phyloP scores from a whole-genome alignment of 768 basidiomycete species.

The Boletus eberwhitei region DNA sequence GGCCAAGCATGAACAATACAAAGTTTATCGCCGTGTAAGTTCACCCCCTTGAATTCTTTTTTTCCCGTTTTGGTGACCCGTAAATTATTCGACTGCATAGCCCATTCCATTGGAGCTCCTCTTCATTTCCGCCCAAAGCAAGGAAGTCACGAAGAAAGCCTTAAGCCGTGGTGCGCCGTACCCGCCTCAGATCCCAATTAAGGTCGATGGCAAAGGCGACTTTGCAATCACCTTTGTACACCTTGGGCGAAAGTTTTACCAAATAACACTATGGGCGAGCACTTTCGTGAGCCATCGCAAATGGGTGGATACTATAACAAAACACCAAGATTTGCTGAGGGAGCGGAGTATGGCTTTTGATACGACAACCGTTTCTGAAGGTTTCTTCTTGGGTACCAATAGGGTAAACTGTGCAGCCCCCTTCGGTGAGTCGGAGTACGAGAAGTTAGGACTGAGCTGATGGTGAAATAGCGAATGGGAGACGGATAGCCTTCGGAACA shows the following conservation, averaged over 20 bases:
- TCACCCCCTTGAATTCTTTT: not conserved
- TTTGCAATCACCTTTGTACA: conserved; percentile 92
- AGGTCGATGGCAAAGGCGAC: conserved; percentile 71
- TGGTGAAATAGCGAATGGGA: conserved; percentile 59
- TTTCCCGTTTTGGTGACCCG: conserved; percentile 7
- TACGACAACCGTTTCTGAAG: conserved; percentile 77
- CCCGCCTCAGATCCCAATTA: conserved; percentile 48
- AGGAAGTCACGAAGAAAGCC: conserved; percentile 42
- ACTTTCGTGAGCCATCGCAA: conserved; percentile 83
- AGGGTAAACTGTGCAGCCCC: conserved; percentile 91
- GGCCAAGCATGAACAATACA: conserved; percentile 87
- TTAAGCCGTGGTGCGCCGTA: conserved; percentile 40
- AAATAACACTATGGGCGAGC: conserved; percentile 87
- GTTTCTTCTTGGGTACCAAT: conserved; percentile 81
- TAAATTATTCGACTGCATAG: conserved; percentile 37
- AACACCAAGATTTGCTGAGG: conserved; percentile 82
- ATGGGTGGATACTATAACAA: conserved; percentile 90
- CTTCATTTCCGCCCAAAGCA: conserved; percentile 63
- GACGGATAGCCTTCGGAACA: conserved; percentile 92
- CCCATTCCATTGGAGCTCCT: conserved; percentile 96
- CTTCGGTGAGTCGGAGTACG: conserved; percentile 58
- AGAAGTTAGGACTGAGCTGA: not conserved
- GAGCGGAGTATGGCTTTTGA: conserved; percentile 88
- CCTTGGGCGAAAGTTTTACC: conserved; percentile 90
- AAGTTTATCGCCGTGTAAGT: conserved; percentile 89